Conservation (phyloP, 495 filamentous ascomycete genomes). For the Delitschia confertaspora region DNA sequence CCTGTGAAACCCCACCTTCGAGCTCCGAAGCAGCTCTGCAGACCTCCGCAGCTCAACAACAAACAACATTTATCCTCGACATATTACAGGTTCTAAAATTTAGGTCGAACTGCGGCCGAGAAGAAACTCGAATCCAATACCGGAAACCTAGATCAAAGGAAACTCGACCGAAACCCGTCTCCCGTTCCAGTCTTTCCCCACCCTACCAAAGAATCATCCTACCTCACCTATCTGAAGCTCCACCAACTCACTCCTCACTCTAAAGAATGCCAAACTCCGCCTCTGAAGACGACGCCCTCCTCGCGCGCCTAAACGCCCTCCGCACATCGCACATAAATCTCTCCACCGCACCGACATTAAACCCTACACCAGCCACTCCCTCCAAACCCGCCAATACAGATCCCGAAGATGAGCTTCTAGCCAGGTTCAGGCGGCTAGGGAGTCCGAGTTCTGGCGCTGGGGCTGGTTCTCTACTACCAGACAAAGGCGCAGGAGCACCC, state of each 20-base stretch:
- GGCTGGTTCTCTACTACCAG: no score
- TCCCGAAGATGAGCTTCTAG: conserved; percentile 24
- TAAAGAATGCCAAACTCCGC: conserved; percentile 12
- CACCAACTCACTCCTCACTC: neutral
- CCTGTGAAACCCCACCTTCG: no score
- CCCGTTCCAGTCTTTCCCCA: neutral
- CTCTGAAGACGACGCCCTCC: conserved; percentile 29
- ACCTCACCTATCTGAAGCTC: neutral
- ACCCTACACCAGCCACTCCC: conserved; percentile 5
- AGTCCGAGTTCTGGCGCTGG: neutral
- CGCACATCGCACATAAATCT: conserved; percentile 30
- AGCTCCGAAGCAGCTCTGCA: conserved; percentile 14
- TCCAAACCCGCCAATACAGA: conserved; percentile 10
- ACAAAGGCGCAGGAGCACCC: conserved; percentile 1
- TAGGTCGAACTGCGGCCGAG: no score
- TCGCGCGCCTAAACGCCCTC: conserved; percentile 36
- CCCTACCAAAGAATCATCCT: neutral
- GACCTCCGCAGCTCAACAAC: conserved; percentile 14
- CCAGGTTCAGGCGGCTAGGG: conserved; percentile 30
- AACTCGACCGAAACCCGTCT: no score
- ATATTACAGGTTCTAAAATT: no score
- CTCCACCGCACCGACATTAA: conserved; percentile 3
- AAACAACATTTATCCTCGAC: no score
- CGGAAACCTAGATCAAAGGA: no score
- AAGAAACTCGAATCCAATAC: no score